Conservation (phyloP, 176 grass and related monocot genomes). For the Aegilops speltoides region DNA sequence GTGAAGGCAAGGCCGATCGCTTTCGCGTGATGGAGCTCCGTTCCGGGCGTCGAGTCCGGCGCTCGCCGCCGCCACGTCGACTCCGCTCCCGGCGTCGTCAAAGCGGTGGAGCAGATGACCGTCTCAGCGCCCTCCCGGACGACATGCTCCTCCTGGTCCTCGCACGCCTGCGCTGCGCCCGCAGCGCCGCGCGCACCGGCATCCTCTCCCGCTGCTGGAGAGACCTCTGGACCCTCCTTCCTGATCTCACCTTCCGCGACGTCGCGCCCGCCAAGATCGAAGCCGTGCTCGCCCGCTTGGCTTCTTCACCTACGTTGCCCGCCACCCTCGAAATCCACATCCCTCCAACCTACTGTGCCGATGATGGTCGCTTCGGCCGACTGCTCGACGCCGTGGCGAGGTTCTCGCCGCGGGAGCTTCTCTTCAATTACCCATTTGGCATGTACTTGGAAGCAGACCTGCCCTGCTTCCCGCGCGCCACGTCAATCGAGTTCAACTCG, state of each 20-base stretch:
- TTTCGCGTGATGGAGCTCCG: too few relatives aligned
- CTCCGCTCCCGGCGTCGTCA: too few relatives aligned
- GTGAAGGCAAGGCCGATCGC: too few relatives aligned
- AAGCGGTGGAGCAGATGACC: neutral
- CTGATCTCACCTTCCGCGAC: too few relatives aligned
- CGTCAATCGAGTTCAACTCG: neutral
- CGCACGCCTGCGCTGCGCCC: too few relatives aligned
- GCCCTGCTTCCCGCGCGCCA: neutral
- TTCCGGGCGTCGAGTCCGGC: too few relatives aligned
- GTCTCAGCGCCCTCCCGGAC: neutral
- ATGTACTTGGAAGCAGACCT: neutral
- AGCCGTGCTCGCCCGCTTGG: neutral
- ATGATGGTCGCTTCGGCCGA: fast-evolving
- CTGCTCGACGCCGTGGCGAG: neutral
- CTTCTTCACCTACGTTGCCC: neutral
- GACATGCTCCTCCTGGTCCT: neutral
- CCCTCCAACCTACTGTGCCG: too few relatives aligned
- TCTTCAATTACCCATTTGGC: neutral
- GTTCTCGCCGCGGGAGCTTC: neutral
- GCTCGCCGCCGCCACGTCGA: too few relatives aligned
- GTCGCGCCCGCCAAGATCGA: neutral
- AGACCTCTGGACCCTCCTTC: too few relatives aligned
- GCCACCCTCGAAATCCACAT: neutral
- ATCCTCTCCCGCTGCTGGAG: too few relatives aligned
- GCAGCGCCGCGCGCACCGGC: too few relatives aligned